Conservation (phyloP, 345 rosid species). For the Eucalyptus camaldulensis region DNA sequence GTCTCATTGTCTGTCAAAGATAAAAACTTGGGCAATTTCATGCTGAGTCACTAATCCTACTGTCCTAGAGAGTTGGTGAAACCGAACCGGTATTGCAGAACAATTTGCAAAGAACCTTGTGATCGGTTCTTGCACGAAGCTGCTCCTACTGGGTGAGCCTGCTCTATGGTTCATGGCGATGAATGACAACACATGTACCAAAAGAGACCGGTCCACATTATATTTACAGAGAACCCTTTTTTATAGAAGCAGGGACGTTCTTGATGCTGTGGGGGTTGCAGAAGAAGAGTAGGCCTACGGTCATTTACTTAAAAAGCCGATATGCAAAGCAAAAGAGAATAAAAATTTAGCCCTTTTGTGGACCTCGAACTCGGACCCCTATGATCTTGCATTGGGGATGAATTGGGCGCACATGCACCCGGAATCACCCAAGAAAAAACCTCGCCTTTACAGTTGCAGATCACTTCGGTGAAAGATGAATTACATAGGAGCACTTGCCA, state of each 20-base stretch:
- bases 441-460: background rate
- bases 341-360: background rate
- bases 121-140: background rate
- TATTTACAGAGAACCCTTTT: background rate
- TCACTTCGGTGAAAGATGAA: background rate
- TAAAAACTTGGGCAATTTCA: background rate
- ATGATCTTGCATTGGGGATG: background rate
- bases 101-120: background rate
- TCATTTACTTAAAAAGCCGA: background rate
- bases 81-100: background rate
- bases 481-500: background rate
- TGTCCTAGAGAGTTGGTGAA: background rate
- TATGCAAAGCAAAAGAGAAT: background rate
- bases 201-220: background rate
- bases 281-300: background rate
- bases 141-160: background rate
- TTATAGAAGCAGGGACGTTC: background rate
- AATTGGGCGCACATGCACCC: background rate
- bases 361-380: background rate
- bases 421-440: background rate
- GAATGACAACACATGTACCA: background rate
- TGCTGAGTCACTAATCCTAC: background rate
- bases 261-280: background rate
- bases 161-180: background rate
- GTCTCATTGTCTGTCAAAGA: background rate